These are phyloP conservation scores for Melastoma malabathricum DNA, from an alignment of 345 rosid species.

Conservation along the genomic window DNA sequence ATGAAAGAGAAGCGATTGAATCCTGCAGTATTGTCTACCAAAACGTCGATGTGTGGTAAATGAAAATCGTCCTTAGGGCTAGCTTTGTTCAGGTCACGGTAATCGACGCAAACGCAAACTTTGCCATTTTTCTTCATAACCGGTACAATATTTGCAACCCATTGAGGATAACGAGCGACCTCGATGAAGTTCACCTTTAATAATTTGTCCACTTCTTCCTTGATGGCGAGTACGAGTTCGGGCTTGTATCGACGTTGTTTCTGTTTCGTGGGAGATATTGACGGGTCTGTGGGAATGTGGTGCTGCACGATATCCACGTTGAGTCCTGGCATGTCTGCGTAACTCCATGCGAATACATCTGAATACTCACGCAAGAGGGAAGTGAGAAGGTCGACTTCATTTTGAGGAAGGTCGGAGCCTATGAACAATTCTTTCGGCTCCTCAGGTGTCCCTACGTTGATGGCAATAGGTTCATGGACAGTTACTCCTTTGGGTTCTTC, in stretches of 20 bases:
- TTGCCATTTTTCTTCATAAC: neutral
- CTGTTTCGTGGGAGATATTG: neutral
- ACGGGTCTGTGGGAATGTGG: neutral
- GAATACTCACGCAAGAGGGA: neutral
- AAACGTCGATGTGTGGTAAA: neutral
- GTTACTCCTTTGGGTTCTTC: neutral
- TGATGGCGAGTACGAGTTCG: neutral
- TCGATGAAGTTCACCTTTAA: neutral
- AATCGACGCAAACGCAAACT: neutral
- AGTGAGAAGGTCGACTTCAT: neutral
- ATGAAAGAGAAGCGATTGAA: neutral
- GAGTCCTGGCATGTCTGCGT: neutral
- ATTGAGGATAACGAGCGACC: neutral
- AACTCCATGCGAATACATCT: slow-evolving; percentile 4
- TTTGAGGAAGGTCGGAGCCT: neutral
- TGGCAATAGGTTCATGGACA: neutral
- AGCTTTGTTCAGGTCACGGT: slow-evolving; percentile 1
- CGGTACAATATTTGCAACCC: slow-evolving; percentile 1
- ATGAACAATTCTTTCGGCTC: too few relatives aligned
- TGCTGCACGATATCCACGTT: neutral
- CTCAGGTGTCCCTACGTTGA: too few relatives aligned
- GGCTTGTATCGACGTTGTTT: neutral
- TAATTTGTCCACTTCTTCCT: neutral
- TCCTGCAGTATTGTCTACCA: neutral
- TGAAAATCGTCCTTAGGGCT: slow-evolving; percentile 4